Base-by-base conservation (phyloP, 495 filamentous ascomycete species). In the Parathielavia hyrcaniae region DNA sequence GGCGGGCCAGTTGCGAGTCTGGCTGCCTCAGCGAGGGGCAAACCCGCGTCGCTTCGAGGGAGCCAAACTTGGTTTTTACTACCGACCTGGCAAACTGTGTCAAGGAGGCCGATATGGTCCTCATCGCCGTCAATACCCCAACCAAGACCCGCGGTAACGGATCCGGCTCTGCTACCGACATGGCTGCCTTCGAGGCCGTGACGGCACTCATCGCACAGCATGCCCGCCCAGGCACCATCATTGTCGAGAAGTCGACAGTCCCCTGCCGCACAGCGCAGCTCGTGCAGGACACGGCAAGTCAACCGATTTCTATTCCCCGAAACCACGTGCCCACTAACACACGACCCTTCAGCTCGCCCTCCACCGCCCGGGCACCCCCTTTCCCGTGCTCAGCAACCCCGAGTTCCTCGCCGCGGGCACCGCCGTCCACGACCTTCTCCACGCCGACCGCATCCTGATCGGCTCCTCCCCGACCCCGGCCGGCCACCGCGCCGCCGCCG, bases 371-470 rank as follows among this genome's bases (percentile, higher is more conserved):
- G 49, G 35, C 12, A 35, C 39, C 35, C 49, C 14, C 20, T 51
- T 51, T 11, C n/a, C 38, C 14, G 35, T 51, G 9, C 49, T 51
- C 35, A 51, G 49, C 35, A 51, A 51, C 35, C 49, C 49, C 4
- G 49, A 51, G 10, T 51, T 51, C n/a, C 49, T 51, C 13, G 34
- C 49, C 3, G 49, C 49, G 34, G 49, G 49, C 2, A 51, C 49
- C 7, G 49, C 49, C 11, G 17, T 51, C 14, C 22, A 39, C 2
- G 49, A 51, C 13, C 49, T 51, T 11, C 35, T 51, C 1, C 17
- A 51, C 35, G 49, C 49, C 34, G 35, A 51, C 5, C 49, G 49
- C 49, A 51, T 51, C 35, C 35, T 51, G 35, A 51, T 51, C 49
- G 49, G 49, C 19, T 38, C 49, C 17, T 23, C 9, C 19, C 14